Base-by-base conservation (phyloP, 2,329 filamentous ascomycete species). In the Colletotrichum tabaci region DNA sequence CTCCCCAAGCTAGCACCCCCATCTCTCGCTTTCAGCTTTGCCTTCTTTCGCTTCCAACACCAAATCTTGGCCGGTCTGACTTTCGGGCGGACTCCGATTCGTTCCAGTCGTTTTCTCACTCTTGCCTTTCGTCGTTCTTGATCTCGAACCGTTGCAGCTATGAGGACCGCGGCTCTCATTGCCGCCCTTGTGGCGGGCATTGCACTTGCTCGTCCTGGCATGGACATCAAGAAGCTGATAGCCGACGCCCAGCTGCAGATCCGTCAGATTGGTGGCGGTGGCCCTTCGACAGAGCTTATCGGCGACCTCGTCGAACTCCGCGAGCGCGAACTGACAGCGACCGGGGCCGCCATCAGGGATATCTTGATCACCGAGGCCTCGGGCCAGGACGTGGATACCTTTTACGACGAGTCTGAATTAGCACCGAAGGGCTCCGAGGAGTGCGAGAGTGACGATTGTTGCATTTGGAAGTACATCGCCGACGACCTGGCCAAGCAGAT, bases 401-500 rank as follows among this genome's bases (percentile, higher is more conserved):
- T 53, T 18, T 74, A 72, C 46, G 66, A 70, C 12, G 66, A 71
- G 1, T 76, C 79, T 40, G 60, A 75, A 13, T 68, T 74, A 6
- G 16, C 49, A 8, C 30, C 23, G 1, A 71, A 66, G 44, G 76
- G 75, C 42, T 78, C 80, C 8, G 61, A 72, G 1, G 77, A 75
- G 1, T 84, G 83, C 73, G 75, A 74, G 47, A 71, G 76, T 21
- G 83, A 86, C 58, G 81, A 82, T 1, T 86, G 84, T 77, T 86
- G 84, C 70, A 78, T 85, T 38, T 86, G 84, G 84, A 80, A 82
- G 70, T 80, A 84, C 75, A 81, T 86, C 65, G 79, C 81, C 16
- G 77, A 81, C 55, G 82, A 84, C 23, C 81, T 86, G 75, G 75
- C 78, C 4, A 50, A 71, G 3, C 73, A 77, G 12, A 85, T 85